phyloP scores from a whole-genome alignment of 2,329 filamentous ascomycete species.

The Xylariomycetidae sp. region DNA sequence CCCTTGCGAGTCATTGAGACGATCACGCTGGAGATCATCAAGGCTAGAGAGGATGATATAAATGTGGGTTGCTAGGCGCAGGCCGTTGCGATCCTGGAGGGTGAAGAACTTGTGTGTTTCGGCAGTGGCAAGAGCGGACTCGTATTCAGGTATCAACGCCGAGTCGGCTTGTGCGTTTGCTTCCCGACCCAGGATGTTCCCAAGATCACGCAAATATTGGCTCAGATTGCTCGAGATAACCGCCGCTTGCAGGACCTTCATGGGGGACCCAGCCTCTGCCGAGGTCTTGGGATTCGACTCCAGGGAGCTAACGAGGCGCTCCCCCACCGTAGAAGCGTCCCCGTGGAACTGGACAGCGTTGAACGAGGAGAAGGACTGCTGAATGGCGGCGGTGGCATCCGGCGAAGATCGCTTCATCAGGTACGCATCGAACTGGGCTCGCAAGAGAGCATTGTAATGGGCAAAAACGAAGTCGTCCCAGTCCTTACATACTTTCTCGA shows the following conservation, averaged over 20 bases:
- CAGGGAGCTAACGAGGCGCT: constrained; percentile 54
- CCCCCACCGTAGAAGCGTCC: constrained; percentile 44
- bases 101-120: constrained; percentile 44
- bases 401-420: constrained; percentile 50
- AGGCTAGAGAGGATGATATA: constrained; percentile 62
- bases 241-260: constrained; percentile 72
- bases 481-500: constrained; percentile 66
- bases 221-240: constrained; percentile 60
- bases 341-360: constrained; percentile 60
- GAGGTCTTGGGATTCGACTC: constrained; percentile 50
- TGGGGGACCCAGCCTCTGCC: constrained; percentile 55
- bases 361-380: constrained; percentile 55
- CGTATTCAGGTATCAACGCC: constrained; percentile 36
- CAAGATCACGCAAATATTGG: constrained; percentile 54
- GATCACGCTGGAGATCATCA: constrained; percentile 45
- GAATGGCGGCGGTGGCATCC: constrained; percentile 45
- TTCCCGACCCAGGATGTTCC: constrained; percentile 41
- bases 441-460: constrained; percentile 78
- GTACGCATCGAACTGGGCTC: constrained; percentile 73
- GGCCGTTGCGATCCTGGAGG: constrained; percentile 53
- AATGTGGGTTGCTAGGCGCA: constrained; percentile 64
- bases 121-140: constrained; percentile 27
- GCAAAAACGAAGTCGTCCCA: constrained; percentile 88
- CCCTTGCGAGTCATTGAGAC: constrained; percentile 29
- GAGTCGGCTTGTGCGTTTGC: constrained; percentile 39